These are phyloP conservation scores for Hortiboletus flavorubellus DNA, from an alignment of 768 basidiomycete species.

Conservation along the genomic window DNA sequence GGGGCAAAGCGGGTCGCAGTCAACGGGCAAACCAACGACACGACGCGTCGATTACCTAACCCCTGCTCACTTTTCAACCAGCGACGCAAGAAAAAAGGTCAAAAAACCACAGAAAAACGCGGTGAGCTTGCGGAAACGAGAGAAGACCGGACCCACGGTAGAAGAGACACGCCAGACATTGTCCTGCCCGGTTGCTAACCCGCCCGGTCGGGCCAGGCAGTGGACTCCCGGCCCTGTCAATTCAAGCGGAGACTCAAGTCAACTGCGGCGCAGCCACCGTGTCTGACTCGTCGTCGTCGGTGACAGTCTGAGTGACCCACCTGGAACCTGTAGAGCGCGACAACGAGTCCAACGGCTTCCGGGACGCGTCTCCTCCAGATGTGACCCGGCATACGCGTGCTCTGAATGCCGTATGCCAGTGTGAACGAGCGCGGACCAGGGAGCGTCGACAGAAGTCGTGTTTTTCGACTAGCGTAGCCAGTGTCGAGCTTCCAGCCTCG, in stretches of 20 bases:
- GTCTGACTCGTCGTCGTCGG: constrained; percentile 6
- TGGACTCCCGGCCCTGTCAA: not conserved
- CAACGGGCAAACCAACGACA: constrained; percentile 8
- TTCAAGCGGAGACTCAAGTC: constrained; percentile 20
- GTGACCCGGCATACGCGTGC: not conserved
- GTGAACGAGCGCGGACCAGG: not conserved
- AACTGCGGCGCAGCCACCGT: not conserved
- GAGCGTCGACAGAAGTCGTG: not conserved
- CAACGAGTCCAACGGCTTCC: not conserved
- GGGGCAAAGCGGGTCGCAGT: constrained; percentile 23
- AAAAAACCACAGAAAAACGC: constrained; percentile 6
- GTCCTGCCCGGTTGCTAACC: constrained; percentile 13
- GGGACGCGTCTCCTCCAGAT: not conserved
- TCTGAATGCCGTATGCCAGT: not conserved
- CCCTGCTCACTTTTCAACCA: constrained; percentile 19
- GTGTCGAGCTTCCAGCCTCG: not conserved
- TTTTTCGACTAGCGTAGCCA: not conserved
- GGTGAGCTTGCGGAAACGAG: not conserved
- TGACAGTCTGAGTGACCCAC: not conserved
- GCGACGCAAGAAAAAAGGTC: constrained; percentile 16
- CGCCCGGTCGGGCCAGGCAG: constrained; percentile 5
- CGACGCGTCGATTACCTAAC: constrained; percentile 35
- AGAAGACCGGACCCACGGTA: not conserved
- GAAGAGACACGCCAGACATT: not conserved
- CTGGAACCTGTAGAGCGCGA: not conserved